Base-by-base conservation (phyloP, 805 yeast species). In the Monosporozyma solicola region DNA sequence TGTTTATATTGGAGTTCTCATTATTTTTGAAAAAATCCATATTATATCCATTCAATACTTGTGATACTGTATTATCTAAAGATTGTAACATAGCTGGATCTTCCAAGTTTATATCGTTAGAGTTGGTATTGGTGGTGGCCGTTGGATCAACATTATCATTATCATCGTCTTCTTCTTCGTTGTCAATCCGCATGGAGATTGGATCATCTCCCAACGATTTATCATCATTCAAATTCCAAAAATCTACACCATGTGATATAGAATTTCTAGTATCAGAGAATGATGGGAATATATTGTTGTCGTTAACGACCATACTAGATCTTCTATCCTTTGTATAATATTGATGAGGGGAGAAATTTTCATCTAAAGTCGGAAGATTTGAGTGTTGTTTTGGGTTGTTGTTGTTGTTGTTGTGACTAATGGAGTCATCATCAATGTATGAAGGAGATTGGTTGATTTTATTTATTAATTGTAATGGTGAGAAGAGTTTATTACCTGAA, bases 231-330 rank as follows among this genome's bases (percentile, higher is more conserved):
- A 62, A 46, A 52, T 63, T 62, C 69, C 68, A 65, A 48, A 63
- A 60, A 49, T 65, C 68, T 3, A 63, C 49, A 22, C 56, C 49
- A 50, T 65, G 64, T 9, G 69, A 65, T 11, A 65, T 64, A 9
- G 68, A 63, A 22, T 60, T 60, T 45, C 69, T 59, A 15, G 60
- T 49, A 48, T 55, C 59, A 0, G 60, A 48, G 13, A 54, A 33
- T 20, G 49, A 50, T 27, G 60, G 59, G 22, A 55, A 45, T 9
- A 59, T 47, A n/a, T 49, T 51, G 3, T 58, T 49, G 13, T 50
- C 49, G 5, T 58, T 50, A 11, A 59, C 51, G 8, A 60, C 62
- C 5, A 61, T 60, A 41, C 52, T 49, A 11, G 50, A 27, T 53
- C 54, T 53, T 52, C 55, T 48, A 27, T 45, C 32, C 9, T 22